A percentile compares a stretch with the other conserved stretches of the same genome.
Conservation (phyloP, 176 grass and related monocot species). For the Eragrostis nindensis region DNA sequence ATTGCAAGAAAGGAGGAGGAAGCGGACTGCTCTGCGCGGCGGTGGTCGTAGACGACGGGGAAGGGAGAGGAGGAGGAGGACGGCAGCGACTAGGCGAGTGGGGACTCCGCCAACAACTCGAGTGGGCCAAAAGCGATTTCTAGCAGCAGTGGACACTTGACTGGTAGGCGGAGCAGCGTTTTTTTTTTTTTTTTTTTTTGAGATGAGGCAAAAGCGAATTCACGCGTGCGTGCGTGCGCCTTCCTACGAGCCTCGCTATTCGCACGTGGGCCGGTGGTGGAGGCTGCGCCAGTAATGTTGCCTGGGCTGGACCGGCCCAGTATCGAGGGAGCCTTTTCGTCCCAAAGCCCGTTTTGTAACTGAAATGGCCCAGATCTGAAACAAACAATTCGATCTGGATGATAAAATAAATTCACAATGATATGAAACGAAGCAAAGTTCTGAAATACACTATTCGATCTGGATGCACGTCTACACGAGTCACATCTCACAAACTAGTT, state of each 20-base stretch:
- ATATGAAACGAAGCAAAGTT: too few species aligned
- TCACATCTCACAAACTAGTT: too few species aligned
- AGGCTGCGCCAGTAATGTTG: not conserved
- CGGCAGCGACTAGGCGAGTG: not conserved
- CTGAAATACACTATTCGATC: too few species aligned
- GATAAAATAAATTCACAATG: too few species aligned
- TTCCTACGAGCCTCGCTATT: not conserved
- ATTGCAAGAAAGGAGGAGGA: not conserved
- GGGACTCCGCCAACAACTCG: not conserved
- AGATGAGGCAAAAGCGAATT: not conserved
- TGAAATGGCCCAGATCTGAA: not conserved
- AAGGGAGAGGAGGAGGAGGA: not conserved
- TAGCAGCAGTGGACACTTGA: not conserved
- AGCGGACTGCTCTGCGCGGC: not conserved
- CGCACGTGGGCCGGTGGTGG: not conserved
- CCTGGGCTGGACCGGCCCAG: not conserved
- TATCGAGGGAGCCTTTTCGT: not conserved
- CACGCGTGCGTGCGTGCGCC: not conserved
- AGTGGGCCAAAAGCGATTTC: too few species aligned
- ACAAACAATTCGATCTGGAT: too few species aligned
- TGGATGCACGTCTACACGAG: too few species aligned
- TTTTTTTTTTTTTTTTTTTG: too few species aligned
- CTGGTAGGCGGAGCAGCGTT: not conserved
- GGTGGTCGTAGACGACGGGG: slow-evolving; percentile 21
- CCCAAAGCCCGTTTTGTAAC: not conserved